Evolutionary conservation across 257 asterid species (phyloP).

Genomic region (Solanum gracilifrons): DNA sequence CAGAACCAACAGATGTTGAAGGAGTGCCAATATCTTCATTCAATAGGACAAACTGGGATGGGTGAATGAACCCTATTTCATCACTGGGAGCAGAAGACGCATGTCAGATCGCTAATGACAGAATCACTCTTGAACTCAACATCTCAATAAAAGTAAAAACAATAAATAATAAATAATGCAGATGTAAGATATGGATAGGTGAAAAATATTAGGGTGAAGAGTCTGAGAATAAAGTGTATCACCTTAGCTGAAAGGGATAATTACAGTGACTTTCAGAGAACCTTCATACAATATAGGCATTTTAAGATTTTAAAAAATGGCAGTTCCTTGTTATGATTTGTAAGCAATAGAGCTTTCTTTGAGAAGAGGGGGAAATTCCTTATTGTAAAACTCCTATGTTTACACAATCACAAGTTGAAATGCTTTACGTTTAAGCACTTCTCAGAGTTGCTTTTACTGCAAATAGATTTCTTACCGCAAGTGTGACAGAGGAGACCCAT

Average conservation of each 20-base stretch:
- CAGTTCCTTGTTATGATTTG: neutral
- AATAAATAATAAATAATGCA: neutral
- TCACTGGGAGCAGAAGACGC: conserved; percentile 32
- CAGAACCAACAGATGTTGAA: conserved; percentile 11
- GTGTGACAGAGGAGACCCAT: neutral
- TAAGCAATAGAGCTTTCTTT: neutral
- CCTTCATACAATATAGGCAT: neutral
- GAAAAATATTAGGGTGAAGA: neutral
- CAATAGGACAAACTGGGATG: conserved; percentile 55
- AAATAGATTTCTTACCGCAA: neutral
- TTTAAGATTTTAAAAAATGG: neutral
- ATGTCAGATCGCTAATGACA: neutral
- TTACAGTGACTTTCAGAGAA: neutral
- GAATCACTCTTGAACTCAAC: neutral
- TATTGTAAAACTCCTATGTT: neutral
- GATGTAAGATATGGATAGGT: neutral
- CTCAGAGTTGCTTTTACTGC: neutral
- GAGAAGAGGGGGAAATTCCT: neutral
- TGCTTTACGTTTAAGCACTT: neutral
- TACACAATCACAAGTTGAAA: neutral
- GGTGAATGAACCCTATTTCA: conserved; percentile 89
- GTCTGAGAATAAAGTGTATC: neutral
- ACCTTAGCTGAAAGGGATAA: neutral
- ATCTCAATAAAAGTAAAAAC: neutral
- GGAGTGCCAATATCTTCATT: conserved; percentile 24